A percentile compares a stretch with the other conserved stretches of the same genome.
These are phyloP conservation scores for Colletotrichum spaethianum DNA, from an alignment of 2,329 filamentous ascomycete species.

Conservation along the genomic window DNA sequence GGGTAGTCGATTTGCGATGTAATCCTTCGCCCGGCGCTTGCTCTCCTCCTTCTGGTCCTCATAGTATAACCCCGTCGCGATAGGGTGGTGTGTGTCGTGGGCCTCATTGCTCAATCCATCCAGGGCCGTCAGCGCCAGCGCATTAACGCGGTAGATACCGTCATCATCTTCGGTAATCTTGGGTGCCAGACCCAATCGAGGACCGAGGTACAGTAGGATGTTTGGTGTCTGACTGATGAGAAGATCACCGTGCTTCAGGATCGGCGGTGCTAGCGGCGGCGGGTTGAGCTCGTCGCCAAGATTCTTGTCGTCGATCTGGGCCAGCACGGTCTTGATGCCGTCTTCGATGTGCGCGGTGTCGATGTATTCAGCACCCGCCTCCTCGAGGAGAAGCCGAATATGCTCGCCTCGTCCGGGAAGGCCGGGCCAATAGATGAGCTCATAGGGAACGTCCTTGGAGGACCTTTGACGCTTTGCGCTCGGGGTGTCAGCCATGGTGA, in stretches of 20 bases:
- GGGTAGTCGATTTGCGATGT: conserved; percentile 73
- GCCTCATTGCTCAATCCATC: conserved; percentile 79
- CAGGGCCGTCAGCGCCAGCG: conserved; percentile 77
- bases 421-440: conserved; percentile 79
- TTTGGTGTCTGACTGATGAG: conserved; percentile 79
- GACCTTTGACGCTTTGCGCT: conserved; percentile 49
- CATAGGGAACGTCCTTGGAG: conserved; percentile 65
- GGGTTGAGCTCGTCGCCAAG: conserved; percentile 70
- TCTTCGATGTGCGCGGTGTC: conserved; percentile 67
- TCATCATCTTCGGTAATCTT: conserved; percentile 56
- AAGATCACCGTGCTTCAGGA: conserved; percentile 74
- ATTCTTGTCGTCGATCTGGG: conserved; percentile 60
- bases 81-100: conserved; percentile 83
- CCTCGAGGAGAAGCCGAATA: conserved; percentile 81
- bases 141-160: conserved; percentile 72
- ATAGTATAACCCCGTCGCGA: conserved; percentile 73
- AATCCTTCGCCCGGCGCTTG: conserved; percentile 69
- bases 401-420: conserved; percentile 83
- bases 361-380: conserved; percentile 73
- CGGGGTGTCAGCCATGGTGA: conserved; percentile 37
- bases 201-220: conserved; percentile 80
- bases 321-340: conserved; percentile 66
- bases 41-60: conserved; percentile 82
- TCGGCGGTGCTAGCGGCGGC: conserved; percentile 76
- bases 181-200: conserved; percentile 69